These are phyloP conservation scores for Salicornia ramosissima DNA, from an alignment of 148 eudicot genomes.

Conservation along the genomic window DNA sequence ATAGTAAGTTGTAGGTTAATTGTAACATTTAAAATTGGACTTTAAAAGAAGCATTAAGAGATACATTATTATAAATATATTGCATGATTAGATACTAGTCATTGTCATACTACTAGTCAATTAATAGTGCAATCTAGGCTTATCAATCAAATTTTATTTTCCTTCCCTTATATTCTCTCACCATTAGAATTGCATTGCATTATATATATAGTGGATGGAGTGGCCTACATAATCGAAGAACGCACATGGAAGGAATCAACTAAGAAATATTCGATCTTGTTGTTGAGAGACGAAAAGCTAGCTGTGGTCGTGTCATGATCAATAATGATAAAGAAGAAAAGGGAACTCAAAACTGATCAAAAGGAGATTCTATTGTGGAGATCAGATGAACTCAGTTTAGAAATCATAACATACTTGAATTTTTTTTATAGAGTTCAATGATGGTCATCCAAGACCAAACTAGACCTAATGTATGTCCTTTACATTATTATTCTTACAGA, in stretches of 20 bases:
- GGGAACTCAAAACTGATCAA: background rate
- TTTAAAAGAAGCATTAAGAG: too few relatives aligned
- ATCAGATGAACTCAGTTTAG: background rate
- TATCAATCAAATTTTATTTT: too few relatives aligned
- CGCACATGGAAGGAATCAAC: constrained; percentile 17
- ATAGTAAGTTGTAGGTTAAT: too few relatives aligned
- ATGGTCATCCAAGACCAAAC: background rate
- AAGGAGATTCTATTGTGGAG: constrained; percentile 1
- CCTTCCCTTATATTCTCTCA: too few relatives aligned
- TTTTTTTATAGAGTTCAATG: background rate
- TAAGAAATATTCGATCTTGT: background rate
- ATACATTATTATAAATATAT: too few relatives aligned
- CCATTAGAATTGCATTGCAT: too few relatives aligned
- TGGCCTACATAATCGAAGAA: constrained; percentile 23
- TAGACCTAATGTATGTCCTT: too few relatives aligned
- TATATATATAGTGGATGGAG: constrained; percentile 11
- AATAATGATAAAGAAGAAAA: constrained; percentile 17
- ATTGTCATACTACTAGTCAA: too few relatives aligned
- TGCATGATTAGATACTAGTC: too few relatives aligned
- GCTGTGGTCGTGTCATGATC: constrained; percentile 29
- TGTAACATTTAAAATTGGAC: too few relatives aligned
- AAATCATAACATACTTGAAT: background rate
- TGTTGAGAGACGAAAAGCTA: background rate
- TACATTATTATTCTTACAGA: too few relatives aligned
- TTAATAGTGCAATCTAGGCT: too few relatives aligned